Base-by-base conservation (phyloP, 768 basidiomycete species). In the Naematelia encephala region DNA sequence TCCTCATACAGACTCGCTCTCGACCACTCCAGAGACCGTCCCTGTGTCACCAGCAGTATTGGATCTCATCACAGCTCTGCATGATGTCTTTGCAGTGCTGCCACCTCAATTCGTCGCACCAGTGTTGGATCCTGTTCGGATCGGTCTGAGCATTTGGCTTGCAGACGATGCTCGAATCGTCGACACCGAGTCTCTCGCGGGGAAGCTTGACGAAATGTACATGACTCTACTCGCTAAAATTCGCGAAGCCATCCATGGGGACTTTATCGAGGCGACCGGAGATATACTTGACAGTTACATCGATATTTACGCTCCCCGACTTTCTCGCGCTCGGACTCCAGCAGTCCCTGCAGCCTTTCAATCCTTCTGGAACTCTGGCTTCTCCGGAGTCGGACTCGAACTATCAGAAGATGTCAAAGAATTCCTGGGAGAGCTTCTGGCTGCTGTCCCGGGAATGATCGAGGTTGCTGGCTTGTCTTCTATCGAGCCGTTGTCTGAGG, bases 391-490 rank as follows among this genome's bases (percentile, higher is more conserved):
- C n/a, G 42, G 22, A 8, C 34, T 60, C 3, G 58, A 63, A 0
- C 52, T 62, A n/a, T 61, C 64, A 13, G 63, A 64, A 13, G 60
- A 65, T n/a, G 65, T 69, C 19, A 54, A 45, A 14, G 48, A 27
- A 8, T 73, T 73, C 60, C 39, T 70, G 16, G 22, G 49, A 14
- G 61, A 67, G 8, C 47, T 73, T 22, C 19, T 67, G 16, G 49
- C 51, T 2, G 72, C 72, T 44, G 63, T 70, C 3, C 69, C 67
- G 11, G 72, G 65, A 5, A 48, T 69, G 43, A 73, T 73, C 54
- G 34, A 43, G 1, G 67, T 63, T 16, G 51, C 57, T 10, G 69
- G 67, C 5, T 43, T 73, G 28, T 16, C 11, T 5, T 29, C 45
- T n/a, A 25, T 21, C 2, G 57, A 48, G 51, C 5, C 44, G 27